A percentile compares a stretch with the other conserved stretches of the same genome.
These are phyloP conservation scores for Lenzites betulinus DNA, from an alignment of 768 basidiomycete species.

Conservation along the genomic window DNA sequence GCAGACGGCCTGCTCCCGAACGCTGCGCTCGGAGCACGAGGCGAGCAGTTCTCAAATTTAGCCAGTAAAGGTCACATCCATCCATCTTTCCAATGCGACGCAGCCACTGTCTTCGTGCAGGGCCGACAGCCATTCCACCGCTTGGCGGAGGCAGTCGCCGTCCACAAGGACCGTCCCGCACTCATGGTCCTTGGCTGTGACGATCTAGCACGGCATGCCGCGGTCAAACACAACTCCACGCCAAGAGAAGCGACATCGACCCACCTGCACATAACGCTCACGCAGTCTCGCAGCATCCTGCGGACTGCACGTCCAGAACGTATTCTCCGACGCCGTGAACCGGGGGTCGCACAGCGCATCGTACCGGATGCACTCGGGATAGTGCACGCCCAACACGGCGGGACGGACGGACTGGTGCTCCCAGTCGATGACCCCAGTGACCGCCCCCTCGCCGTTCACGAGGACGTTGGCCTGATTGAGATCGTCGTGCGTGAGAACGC, in stretches of 20 bases:
- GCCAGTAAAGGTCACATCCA: not conserved
- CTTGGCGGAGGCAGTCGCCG: not conserved
- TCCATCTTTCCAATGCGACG: too few species aligned
- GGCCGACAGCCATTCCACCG: not conserved
- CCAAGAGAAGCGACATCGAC: not conserved
- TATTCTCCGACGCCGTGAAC: constrained; percentile 14
- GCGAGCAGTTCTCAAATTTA: too few species aligned
- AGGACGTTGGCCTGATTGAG: constrained; percentile 20
- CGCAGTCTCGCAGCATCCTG: constrained; percentile 6
- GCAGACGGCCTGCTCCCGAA: too few species aligned
- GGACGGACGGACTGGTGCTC: constrained; percentile 25
- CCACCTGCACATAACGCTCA: constrained; percentile 8
- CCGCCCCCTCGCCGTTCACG: constrained; percentile 15
- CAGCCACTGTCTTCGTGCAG: too few species aligned
- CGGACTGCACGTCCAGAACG: constrained; percentile 3
- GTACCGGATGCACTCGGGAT: constrained; percentile 29
- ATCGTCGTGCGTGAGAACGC: constrained; percentile 25
- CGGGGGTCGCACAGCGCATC: constrained; percentile 16
- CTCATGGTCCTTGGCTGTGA: not conserved
- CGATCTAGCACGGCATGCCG: not conserved
- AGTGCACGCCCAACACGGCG: constrained; percentile 26
- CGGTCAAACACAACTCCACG: not conserved
- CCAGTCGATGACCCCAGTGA: constrained; percentile 30
- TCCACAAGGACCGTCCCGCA: constrained; percentile 1
- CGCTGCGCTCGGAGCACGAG: too few species aligned